These are phyloP conservation scores for Fomitopsis betulina DNA, from an alignment of 1,284 basidiomycete species.

Conservation along the genomic window DNA sequence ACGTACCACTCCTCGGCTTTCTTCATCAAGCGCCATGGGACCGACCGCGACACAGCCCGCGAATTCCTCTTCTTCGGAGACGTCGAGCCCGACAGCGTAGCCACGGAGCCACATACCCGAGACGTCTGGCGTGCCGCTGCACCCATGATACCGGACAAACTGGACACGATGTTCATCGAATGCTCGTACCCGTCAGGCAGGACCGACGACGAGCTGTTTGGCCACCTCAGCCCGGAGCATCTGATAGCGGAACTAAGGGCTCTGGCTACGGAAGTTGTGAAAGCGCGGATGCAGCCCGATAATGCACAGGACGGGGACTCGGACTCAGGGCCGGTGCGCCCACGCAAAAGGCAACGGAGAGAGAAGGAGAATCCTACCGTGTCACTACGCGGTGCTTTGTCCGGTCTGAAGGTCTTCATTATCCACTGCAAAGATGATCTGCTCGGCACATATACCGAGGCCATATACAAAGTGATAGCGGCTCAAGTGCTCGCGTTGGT, in stretches of 20 bases:
- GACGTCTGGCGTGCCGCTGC: constrained; percentile 73
- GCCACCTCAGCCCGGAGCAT: constrained; percentile 74
- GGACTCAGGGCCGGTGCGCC: constrained; percentile 19
- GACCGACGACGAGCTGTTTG: constrained; percentile 57
- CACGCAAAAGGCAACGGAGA: constrained; percentile 45
- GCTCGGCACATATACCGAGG: constrained; percentile 33
- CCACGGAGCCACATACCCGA: constrained; percentile 49
- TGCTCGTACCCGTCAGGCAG: constrained; percentile 76
- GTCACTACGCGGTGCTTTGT: constrained; percentile 45
- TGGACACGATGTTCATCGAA: constrained; percentile 76
- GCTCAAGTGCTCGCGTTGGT: constrained; percentile 57
- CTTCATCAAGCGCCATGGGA: constrained; percentile 62
- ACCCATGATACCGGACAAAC: constrained; percentile 54
- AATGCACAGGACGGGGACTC: constrained; percentile 2
- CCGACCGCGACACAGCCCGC: constrained; percentile 45
- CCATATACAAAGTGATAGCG: constrained; percentile 55
- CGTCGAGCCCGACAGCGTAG: constrained; percentile 72
- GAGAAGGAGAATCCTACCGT: constrained; percentile 30
- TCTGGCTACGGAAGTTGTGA: constrained; percentile 64
- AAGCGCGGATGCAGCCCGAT: constrained; percentile 27
- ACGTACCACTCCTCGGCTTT: constrained; percentile 71
- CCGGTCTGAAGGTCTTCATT: constrained; percentile 61
- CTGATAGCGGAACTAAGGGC: constrained; percentile 59
- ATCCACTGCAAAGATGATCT: constrained; percentile 80
- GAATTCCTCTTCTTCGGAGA: constrained; percentile 86